A percentile compares a stretch with the other conserved stretches of the same genome.
Evolutionary conservation across 169 alveolate genomes (phyloP).

Genomic region (Cyclospora cayetanensis): DNA sequence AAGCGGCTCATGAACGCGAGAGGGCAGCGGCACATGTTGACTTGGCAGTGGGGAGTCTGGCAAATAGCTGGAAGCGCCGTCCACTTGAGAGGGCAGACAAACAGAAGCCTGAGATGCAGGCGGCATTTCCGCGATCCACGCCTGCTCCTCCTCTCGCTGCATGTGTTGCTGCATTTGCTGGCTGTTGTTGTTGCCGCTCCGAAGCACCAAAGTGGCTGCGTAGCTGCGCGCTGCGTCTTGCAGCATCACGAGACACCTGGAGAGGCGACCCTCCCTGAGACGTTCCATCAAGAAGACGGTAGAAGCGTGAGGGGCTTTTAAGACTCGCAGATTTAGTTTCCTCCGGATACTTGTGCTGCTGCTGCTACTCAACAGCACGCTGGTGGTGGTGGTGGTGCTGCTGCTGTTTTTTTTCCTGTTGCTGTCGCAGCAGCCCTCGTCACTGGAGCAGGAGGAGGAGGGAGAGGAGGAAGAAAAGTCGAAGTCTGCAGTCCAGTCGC

Average conservation of each 20-base stretch:
- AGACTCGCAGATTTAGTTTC: neutral
- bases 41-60: too few relatives aligned
- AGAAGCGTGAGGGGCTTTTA: neutral
- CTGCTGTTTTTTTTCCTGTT: neutral
- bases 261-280: neutral
- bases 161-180: too few relatives aligned
- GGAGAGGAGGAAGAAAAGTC: too few relatives aligned
- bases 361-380: too few relatives aligned
- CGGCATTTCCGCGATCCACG: neutral
- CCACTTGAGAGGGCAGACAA: neutral
- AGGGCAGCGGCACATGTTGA: neutral
- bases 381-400: too few relatives aligned
- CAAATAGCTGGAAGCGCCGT: too few relatives aligned
- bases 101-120: neutral
- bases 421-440: neutral
- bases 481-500: too few relatives aligned
- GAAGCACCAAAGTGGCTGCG: neutral
- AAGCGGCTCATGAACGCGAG: neutral
- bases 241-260: neutral
- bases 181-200: too few relatives aligned
- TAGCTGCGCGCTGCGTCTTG: neutral
- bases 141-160: too few relatives aligned
- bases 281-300: neutral
- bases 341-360: neutral
- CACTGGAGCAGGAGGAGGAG: neutral